These are phyloP conservation scores for Capsicum baccatum DNA, from an alignment of 257 asterid species.

Conservation along the genomic window DNA sequence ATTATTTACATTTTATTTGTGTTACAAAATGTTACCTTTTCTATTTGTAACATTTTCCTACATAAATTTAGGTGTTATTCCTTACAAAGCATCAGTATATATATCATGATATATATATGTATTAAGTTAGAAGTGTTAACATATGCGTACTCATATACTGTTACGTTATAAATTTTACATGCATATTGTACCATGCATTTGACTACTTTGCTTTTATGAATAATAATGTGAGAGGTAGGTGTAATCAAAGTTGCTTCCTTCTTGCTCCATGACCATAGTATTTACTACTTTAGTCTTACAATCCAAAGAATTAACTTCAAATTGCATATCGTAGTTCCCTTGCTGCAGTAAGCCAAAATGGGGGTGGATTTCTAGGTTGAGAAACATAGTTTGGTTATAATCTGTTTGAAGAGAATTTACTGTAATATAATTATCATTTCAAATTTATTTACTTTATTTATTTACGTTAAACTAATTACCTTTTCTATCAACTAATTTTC, in stretches of 20 bases:
- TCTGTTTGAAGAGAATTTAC: too few species aligned
- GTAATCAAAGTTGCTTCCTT: constrained; percentile 10
- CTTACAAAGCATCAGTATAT: neutral
- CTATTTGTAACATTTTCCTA: neutral
- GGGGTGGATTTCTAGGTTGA: constrained; percentile 4
- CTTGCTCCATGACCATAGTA: constrained; percentile 3
- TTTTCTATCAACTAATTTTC: too few species aligned
- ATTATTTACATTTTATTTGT: neutral
- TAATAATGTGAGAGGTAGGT: neutral
- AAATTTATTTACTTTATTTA: too few species aligned
- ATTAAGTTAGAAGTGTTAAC: neutral
- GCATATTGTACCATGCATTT: neutral
- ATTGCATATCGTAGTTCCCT: constrained; percentile 5
- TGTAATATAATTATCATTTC: too few species aligned
- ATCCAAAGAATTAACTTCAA: neutral
- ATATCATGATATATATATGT: neutral
- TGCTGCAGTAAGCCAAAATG: constrained; percentile 2
- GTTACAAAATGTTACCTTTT: neutral
- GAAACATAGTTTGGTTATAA: constrained; percentile 11
- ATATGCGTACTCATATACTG: neutral
- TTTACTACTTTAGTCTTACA: constrained; percentile 4
- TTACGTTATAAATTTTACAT: neutral
- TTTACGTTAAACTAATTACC: too few species aligned
- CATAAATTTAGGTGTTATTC: neutral
- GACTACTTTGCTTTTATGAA: neutral